Evolutionary conservation across 768 basidiomycete species (phyloP), one percentile per base, ranked within the genome.

Genomic region (Galerina marginata): DNA sequence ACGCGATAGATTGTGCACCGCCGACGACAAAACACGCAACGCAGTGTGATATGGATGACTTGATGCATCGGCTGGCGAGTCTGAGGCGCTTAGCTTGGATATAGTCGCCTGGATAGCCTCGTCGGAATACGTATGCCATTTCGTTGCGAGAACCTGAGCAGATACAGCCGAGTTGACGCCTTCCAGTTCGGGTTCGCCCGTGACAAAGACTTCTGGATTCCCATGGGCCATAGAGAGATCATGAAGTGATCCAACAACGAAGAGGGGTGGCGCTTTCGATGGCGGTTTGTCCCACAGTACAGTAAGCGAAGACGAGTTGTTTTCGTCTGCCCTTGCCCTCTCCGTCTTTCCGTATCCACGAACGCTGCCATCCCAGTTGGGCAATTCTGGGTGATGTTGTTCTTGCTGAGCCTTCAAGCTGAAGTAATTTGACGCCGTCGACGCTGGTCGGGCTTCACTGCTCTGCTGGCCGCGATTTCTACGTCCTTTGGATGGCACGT

Each of bases 91-190:
- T 12, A 90, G 72, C 16, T 74, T 75, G 0, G 89, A 82, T 23
- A 93, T 83, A 3, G 85, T 81, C 14, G 80, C 75, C 60, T 89
- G 86, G 44, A 94, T 89, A 2, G 83, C 88, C 50, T 90, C 85
- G 71, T 94, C 91, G 2, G 90, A 86, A 65, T 86, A 87, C 23
- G 86, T 83, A 68, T 94, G 92, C 91, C 92, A 95, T 69, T 79
- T 83, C 9, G 86, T 89, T 2, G 81, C 76, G 15, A 93, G 79
- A 10, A 93, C 80, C 59, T 85, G 81, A 1, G 79, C 70, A 1
- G 78, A 74, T 11, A 79, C 62, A 2, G 67, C 44, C 29, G 77
- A 54, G 57, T 68, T 56, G 43, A 81, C 70, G 6, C 75, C 67
- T 10, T 75, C 69, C 5, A 71, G 58, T 33, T 81, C 75, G 4